phyloP scores from a whole-genome alignment of 2,329 filamentous ascomycete species.

The Fusarium anguioides region DNA sequence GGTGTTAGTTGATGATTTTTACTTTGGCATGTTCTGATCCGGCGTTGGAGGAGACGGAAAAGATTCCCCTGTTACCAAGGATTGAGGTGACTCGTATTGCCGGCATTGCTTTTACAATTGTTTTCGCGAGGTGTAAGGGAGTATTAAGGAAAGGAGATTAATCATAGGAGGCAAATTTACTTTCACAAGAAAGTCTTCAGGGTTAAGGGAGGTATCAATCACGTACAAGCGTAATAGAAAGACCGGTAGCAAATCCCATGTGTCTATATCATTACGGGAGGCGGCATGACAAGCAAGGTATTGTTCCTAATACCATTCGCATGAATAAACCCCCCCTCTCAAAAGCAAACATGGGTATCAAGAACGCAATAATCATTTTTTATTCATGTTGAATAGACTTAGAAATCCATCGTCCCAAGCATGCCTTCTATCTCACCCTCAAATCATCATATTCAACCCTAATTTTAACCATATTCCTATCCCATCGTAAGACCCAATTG shows the following conservation, averaged over 20 bases:
- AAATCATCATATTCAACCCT: conserved; percentile 17
- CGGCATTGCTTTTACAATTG: conserved; percentile 31
- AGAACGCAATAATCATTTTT: conserved; percentile 22
- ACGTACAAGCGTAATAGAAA: conserved; percentile 2
- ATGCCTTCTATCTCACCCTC: conserved; percentile 25
- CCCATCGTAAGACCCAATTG: conserved; percentile 27
- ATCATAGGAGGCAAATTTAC: neutral
- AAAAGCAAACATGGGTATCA: neutral
- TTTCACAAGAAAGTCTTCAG: neutral
- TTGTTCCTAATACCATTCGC: neutral
- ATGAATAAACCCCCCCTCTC: neutral
- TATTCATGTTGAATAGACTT: conserved; percentile 25
- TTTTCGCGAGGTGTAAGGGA: conserved; percentile 40
- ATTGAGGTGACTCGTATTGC: conserved; percentile 29
- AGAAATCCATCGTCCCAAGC: conserved; percentile 6
- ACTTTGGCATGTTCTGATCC: conserved; percentile 35
- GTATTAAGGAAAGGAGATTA: conserved; percentile 6
- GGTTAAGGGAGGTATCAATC: neutral
- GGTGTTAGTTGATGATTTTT: conserved; percentile 40
- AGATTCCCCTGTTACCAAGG: conserved; percentile 45
- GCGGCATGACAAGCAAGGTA: neutral
- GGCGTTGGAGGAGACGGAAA: conserved; percentile 46
- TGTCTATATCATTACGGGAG: neutral
- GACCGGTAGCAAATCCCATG: neutral
- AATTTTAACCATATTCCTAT: conserved; percentile 28